Evolutionary conservation across 768 basidiomycete genomes (phyloP).

Genomic region (Leccinum broughii): DNA sequence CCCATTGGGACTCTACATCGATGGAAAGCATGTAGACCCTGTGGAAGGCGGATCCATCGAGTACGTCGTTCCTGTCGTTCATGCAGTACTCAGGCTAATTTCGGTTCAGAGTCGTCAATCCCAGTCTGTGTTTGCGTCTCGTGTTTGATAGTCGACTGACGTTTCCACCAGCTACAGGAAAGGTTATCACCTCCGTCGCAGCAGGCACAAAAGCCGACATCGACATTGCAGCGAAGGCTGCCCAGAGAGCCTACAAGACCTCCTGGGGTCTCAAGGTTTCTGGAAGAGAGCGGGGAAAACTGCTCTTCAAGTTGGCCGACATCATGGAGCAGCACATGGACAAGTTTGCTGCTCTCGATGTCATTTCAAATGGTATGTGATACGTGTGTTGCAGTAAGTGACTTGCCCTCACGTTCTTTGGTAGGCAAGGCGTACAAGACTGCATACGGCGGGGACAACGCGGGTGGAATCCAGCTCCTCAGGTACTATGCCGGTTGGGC

Average conservation of each 20-base stretch:
- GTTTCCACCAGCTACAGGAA: slow-evolving; percentile 11
- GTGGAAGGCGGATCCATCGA: slow-evolving; percentile 57
- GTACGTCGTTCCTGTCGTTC: slow-evolving; percentile 39
- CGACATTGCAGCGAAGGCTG: slow-evolving; percentile 8
- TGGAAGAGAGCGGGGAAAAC: slow-evolving; percentile 4
- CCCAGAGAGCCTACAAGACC: slow-evolving; percentile 6
- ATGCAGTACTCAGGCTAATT: slow-evolving; percentile 2
- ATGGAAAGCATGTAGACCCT: slow-evolving; percentile 51
- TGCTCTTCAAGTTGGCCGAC: slow-evolving; percentile 11
- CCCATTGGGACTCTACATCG: slow-evolving; percentile 70
- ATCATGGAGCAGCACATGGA: slow-evolving; percentile 10
- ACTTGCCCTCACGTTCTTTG: background rate
- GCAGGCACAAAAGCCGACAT: slow-evolving; percentile 11
- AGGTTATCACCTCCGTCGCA: slow-evolving; percentile 10
- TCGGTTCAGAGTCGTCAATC: slow-evolving; percentile 52
- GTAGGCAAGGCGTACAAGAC: slow-evolving; percentile 10
- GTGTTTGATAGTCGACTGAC: slow-evolving; percentile 20
- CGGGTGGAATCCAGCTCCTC: background rate
- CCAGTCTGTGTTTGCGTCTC: slow-evolving; percentile 33
- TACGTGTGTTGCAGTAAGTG: too few species aligned
- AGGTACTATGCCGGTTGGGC: slow-evolving; percentile 18
- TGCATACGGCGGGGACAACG: slow-evolving; percentile 1
- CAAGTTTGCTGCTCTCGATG: slow-evolving; percentile 12
- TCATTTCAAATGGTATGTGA: slow-evolving; percentile 5
- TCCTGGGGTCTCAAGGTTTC: slow-evolving; percentile 12